Conservation (phyloP, 1,284 basidiomycete genomes). For the Leccinum variabile region DNA sequence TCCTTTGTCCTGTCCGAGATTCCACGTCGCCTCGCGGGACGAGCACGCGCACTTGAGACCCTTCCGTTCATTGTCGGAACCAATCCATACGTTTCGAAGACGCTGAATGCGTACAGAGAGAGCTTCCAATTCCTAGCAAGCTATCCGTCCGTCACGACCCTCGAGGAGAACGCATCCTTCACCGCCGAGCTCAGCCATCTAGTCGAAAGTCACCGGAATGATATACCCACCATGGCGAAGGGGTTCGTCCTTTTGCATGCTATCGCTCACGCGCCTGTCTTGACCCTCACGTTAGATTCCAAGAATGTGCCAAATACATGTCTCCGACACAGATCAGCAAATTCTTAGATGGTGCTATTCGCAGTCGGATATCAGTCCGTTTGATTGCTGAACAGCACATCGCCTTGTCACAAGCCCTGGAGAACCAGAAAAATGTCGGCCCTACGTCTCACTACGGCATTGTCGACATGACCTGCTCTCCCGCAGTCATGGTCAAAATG, state of each 20-base stretch:
- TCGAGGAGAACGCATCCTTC: slow-evolving; percentile 73
- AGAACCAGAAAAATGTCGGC: slow-evolving; percentile 35
- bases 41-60: slow-evolving; percentile 67
- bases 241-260: slow-evolving; percentile 52
- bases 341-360: slow-evolving; percentile 85
- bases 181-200: slow-evolving; percentile 67
- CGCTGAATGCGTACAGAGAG: slow-evolving; percentile 70
- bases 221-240: slow-evolving; percentile 87
- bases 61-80: slow-evolving; percentile 87
- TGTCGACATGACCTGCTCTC: slow-evolving; percentile 69
- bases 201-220: slow-evolving; percentile 80
- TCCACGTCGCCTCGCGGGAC: slow-evolving; percentile 68
- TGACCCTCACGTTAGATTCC: slow-evolving; percentile 57
- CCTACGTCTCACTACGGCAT: slow-evolving; percentile 54
- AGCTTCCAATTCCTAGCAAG: slow-evolving; percentile 75
- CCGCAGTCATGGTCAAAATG: slow-evolving; percentile 68
- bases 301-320: slow-evolving; percentile 85
- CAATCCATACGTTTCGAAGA: slow-evolving; percentile 82
- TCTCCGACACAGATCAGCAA: slow-evolving; percentile 71
- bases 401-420: slow-evolving; percentile 69
- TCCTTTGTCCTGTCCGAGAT: slow-evolving; percentile 71
- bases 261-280: background rate
- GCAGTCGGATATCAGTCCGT: slow-evolving; percentile 84
- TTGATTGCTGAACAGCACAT: slow-evolving; percentile 93
- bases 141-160: slow-evolving; percentile 62